Percentiles rank a stretch among this genome's conserved stretches.
phyloP scores from a whole-genome alignment of 306 rosid species.

The Cicer cuneatum region DNA sequence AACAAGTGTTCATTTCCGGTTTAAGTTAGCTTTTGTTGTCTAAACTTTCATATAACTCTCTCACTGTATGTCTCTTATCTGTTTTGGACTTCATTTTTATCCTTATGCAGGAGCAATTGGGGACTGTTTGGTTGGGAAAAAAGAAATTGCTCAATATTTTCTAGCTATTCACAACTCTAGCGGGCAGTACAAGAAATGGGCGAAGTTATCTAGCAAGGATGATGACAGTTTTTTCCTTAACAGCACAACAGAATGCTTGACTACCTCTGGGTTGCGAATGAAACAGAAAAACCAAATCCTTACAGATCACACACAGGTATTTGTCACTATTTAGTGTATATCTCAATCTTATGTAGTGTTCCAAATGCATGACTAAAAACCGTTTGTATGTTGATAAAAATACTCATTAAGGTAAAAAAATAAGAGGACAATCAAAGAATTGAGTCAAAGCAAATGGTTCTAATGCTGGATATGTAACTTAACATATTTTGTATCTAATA shows the following conservation, averaged over 20 bases:
- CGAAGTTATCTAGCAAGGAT: slow-evolving; percentile 37
- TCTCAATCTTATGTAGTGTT: background rate
- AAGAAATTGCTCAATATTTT: slow-evolving; percentile 61
- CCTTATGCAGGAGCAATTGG: slow-evolving; percentile 64
- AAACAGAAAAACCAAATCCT: slow-evolving; percentile 55
- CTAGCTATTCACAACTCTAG: slow-evolving; percentile 52
- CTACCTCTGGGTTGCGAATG: slow-evolving; percentile 41
- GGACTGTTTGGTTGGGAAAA: slow-evolving; percentile 55
- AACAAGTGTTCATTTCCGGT: background rate
- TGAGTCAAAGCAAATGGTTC: slow-evolving; percentile 30
- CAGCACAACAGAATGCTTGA: slow-evolving; percentile 30
- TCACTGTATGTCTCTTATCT: background rate
- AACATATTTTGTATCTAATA: slow-evolving; percentile 14
- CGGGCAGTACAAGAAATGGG: slow-evolving; percentile 55
- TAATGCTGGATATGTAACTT: background rate
- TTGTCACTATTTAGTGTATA: background rate
- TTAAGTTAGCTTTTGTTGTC: slow-evolving; percentile 36
- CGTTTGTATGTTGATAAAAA: background rate
- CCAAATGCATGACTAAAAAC: background rate
- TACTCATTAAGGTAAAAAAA: slow-evolving; percentile 1
- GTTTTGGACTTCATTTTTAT: slow-evolving; percentile 22
- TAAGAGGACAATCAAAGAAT: slow-evolving; percentile 16
- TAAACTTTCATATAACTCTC: slow-evolving; percentile 21
- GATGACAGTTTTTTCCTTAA: slow-evolving; percentile 22
- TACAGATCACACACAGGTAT: slow-evolving; percentile 89